Percentiles rank a stretch among this genome's conserved stretches.
These are phyloP conservation scores for Colletotrichum camelliae DNA, from an alignment of 2,329 filamentous ascomycete genomes.

Conservation along the genomic window DNA sequence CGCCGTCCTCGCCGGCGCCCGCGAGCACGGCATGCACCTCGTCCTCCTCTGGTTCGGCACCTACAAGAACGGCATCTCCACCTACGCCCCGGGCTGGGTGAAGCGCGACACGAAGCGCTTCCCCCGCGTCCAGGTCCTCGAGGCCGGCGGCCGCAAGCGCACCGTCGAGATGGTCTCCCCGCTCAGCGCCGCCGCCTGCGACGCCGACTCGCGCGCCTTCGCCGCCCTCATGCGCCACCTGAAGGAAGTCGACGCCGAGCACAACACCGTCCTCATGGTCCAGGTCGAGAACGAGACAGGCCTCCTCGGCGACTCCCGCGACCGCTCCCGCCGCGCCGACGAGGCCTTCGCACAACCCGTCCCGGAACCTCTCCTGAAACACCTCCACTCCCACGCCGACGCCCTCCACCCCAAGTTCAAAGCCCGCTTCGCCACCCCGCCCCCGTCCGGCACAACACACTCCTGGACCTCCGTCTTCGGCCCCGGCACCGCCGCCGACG, in stretches of 20 bases:
- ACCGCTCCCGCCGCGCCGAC: slow-evolving; percentile 46
- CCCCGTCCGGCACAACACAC: slow-evolving; percentile 29
- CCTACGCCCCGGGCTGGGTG: slow-evolving; percentile 39
- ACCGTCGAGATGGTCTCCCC: slow-evolving; percentile 39
- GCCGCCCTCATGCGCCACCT: slow-evolving; percentile 35
- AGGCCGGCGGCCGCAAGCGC: slow-evolving; percentile 35
- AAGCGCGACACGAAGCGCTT: slow-evolving; percentile 39
- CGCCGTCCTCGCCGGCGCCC: slow-evolving; percentile 33
- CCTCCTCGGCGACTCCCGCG: slow-evolving; percentile 56
- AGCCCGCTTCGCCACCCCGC: slow-evolving; percentile 27
- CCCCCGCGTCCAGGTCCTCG: slow-evolving; percentile 34
- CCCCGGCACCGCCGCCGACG: slow-evolving; percentile 30
- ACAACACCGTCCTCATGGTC: slow-evolving; percentile 59
- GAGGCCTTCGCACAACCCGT: slow-evolving; percentile 41
- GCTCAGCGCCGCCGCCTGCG: slow-evolving; percentile 30
- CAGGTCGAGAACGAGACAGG: slow-evolving; percentile 64
- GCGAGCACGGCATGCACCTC: slow-evolving; percentile 36
- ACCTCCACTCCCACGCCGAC: slow-evolving; percentile 24
- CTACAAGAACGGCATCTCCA: slow-evolving; percentile 44
- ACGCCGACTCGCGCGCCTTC: slow-evolving; percentile 37
- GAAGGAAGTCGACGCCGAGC: slow-evolving; percentile 46
- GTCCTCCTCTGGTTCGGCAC: slow-evolving; percentile 44
- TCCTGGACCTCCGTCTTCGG: slow-evolving; percentile 41
- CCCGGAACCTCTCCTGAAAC: slow-evolving; percentile 29
- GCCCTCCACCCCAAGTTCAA: slow-evolving; percentile 33